These are phyloP conservation scores for Fusarium guadeloupense DNA, from an alignment of 2,329 filamentous ascomycete species.

Conservation along the genomic window DNA sequence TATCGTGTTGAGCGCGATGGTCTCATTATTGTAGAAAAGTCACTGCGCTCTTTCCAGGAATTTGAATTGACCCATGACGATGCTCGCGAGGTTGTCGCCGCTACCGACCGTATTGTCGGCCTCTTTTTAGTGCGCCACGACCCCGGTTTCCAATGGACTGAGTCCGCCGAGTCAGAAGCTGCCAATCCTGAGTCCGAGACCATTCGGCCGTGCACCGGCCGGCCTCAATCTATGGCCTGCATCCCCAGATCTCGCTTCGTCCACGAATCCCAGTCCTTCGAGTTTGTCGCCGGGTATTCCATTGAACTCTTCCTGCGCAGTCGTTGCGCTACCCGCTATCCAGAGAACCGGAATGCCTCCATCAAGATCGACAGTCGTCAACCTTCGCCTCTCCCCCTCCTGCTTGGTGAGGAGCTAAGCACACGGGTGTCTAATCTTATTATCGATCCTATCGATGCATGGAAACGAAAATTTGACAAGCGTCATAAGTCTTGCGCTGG, in stretches of 20 bases:
- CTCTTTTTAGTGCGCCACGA: slow-evolving; percentile 62
- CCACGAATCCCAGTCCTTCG: slow-evolving; percentile 42
- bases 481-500: slow-evolving; percentile 50
- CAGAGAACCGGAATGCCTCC: slow-evolving; percentile 50
- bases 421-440: slow-evolving; percentile 55
- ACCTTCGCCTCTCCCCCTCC: slow-evolving; percentile 57
- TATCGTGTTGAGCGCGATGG: slow-evolving; percentile 57
- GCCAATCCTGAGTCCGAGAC: slow-evolving; percentile 51
- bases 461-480: slow-evolving; percentile 53
- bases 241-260: slow-evolving; percentile 57
- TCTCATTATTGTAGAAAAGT: slow-evolving; percentile 54
- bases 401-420: slow-evolving; percentile 58
- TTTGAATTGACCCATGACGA: slow-evolving; percentile 54
- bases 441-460: slow-evolving; percentile 52
- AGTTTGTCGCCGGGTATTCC: slow-evolving; percentile 58
- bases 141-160: slow-evolving; percentile 58
- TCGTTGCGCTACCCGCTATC: slow-evolving; percentile 48
- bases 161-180: slow-evolving; percentile 52
- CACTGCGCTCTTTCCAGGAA: slow-evolving; percentile 61
- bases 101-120: slow-evolving; percentile 61
- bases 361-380: slow-evolving; percentile 59
- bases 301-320: slow-evolving; percentile 58
- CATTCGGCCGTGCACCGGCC: slow-evolving; percentile 52
- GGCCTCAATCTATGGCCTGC: slow-evolving; percentile 57
- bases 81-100: slow-evolving; percentile 58